These are phyloP conservation scores for Fusarium sp. DNA, from an alignment of 2,329 filamentous ascomycete species.

Conservation along the genomic window DNA sequence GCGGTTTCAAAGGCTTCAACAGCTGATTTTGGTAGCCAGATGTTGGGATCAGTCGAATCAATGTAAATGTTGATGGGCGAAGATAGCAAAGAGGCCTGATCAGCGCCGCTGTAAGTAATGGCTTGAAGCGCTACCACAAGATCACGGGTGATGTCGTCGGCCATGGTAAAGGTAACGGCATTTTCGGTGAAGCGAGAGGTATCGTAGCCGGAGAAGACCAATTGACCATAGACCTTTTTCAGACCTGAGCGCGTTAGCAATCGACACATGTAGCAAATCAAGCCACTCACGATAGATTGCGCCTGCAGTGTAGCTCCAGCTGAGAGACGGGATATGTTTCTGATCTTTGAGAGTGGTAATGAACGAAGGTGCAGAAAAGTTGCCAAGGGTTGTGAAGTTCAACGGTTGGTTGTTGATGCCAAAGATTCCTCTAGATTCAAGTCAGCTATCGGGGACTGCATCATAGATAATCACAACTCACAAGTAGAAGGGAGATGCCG, in stretches of 20 bases:
- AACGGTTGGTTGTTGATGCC: not conserved
- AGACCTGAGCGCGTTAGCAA: not conserved
- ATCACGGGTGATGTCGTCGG: not conserved
- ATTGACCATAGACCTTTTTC: not conserved
- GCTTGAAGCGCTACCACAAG: not conserved
- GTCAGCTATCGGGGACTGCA: not conserved
- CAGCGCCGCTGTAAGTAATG: not conserved
- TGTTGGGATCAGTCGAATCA: not conserved
- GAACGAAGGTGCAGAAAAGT: not conserved
- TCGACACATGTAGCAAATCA: not conserved
- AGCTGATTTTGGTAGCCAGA: not conserved
- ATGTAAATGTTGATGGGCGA: not conserved
- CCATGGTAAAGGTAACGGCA: not conserved
- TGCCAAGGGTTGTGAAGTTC: not conserved
- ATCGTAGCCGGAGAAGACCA: not conserved
- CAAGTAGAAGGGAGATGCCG: not conserved
- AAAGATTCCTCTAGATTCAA: not conserved
- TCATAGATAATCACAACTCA: not conserved
- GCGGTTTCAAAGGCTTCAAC: not conserved
- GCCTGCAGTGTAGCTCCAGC: not conserved
- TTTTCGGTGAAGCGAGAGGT: not conserved
- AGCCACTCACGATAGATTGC: not conserved
- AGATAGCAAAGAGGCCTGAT: not conserved
- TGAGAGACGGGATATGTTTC: not conserved
- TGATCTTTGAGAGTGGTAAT: not conserved